These are phyloP conservation scores for Globisporangium parvum DNA, from an alignment of 352 stramenopile genomes.

Conservation along the genomic window DNA sequence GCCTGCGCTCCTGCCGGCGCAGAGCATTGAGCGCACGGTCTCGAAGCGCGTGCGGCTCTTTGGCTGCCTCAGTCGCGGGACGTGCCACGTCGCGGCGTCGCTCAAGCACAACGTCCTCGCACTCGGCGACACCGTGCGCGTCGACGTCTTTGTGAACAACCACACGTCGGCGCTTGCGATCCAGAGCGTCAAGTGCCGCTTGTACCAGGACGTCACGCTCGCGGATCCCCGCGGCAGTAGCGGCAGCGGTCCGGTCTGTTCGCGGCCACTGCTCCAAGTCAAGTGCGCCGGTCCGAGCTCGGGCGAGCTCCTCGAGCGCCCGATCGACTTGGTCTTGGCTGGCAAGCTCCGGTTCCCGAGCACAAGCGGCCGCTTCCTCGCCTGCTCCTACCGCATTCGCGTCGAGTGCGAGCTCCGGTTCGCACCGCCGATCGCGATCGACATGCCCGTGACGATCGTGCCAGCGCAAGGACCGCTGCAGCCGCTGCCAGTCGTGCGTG, in stretches of 20 bases:
- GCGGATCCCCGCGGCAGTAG: constrained; percentile 18
- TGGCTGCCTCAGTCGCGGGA: constrained; percentile 47
- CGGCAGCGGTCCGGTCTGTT: constrained; percentile 15
- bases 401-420: constrained; percentile 54
- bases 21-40: constrained; percentile 48
- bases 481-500: neutral
- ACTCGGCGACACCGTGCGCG: constrained; percentile 45
- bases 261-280: constrained; percentile 39
- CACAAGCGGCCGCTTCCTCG: constrained; percentile 45
- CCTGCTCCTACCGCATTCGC: constrained; percentile 50
- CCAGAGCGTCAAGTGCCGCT: constrained; percentile 37
- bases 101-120: constrained; percentile 61
- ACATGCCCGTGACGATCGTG: constrained; percentile 33
- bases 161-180: constrained; percentile 48
- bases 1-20: constrained; percentile 6
- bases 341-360: constrained; percentile 53
- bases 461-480: constrained; percentile 9
- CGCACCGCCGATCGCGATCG: constrained; percentile 19
- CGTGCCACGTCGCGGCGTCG: constrained; percentile 51
- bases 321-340: constrained; percentile 46
- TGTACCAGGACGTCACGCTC: constrained; percentile 61
- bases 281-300: constrained; percentile 42
- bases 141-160: constrained; percentile 74
- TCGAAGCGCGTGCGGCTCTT: constrained; percentile 57
- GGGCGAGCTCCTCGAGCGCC: constrained; percentile 52